These are phyloP conservation scores for Globisporangium cederbergense DNA, from an alignment of 352 stramenopile species.

Conservation along the genomic window DNA sequence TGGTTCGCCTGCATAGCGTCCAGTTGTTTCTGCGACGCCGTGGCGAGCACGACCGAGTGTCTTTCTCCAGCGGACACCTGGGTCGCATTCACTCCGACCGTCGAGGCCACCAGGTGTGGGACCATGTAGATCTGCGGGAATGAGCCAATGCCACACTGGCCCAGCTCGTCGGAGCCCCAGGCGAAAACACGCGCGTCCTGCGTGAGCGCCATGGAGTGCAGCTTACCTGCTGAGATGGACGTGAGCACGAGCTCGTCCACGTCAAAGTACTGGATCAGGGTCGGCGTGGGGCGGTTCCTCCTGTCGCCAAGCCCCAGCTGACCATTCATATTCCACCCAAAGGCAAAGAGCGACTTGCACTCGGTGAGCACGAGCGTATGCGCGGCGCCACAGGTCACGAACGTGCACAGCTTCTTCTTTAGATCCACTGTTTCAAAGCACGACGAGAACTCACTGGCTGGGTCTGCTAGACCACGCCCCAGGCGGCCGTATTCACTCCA, in stretches of 20 bases:
- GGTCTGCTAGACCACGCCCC: constrained; percentile 20
- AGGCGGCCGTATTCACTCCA: constrained; percentile 54
- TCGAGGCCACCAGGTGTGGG: constrained; percentile 59
- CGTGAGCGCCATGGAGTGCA: constrained; percentile 47
- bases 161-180: constrained; percentile 71
- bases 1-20: constrained; percentile 46
- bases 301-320: constrained; percentile 67
- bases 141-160: constrained; percentile 62
- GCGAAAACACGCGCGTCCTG: constrained; percentile 58
- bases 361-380: constrained; percentile 54
- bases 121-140: constrained; percentile 75
- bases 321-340: constrained; percentile 56
- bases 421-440: constrained; percentile 36
- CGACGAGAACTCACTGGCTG: constrained; percentile 28
- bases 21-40: constrained; percentile 32
- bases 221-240: constrained; percentile 41
- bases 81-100: constrained; percentile 50
- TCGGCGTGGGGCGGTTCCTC: constrained; percentile 36
- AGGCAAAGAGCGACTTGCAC: constrained; percentile 36
- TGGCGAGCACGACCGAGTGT: constrained; percentile 54
- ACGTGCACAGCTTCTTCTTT: constrained; percentile 31
- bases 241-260: constrained; percentile 27
- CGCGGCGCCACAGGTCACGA: constrained; percentile 50
- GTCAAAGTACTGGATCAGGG: constrained; percentile 54
- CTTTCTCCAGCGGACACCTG: constrained; percentile 45